phyloP scores from a whole-genome alignment of 108 stramenopile species.

The Cyclotella atomus region DNA sequence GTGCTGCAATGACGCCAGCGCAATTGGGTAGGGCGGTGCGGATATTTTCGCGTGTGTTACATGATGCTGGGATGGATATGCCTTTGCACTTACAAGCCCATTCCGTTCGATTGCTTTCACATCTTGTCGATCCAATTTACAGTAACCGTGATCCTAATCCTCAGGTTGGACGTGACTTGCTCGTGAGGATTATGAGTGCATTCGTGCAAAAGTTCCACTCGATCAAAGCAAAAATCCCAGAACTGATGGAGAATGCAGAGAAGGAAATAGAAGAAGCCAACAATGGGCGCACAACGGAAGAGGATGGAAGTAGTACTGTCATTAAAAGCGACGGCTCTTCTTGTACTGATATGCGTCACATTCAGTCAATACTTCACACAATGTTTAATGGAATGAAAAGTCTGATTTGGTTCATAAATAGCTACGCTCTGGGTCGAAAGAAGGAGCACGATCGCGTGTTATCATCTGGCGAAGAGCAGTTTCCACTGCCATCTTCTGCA shows the following conservation, averaged over 20 bases:
- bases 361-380: slow-evolving; percentile 81
- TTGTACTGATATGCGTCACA: slow-evolving; percentile 43
- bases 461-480: slow-evolving; percentile 36
- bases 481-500: slow-evolving; percentile 28
- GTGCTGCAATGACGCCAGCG: slow-evolving; percentile 66
- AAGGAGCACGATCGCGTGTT: slow-evolving; percentile 51
- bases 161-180: slow-evolving; percentile 77
- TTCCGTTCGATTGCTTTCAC: slow-evolving; percentile 85
- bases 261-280: slow-evolving; percentile 20
- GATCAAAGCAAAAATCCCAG: slow-evolving; percentile 53
- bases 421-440: slow-evolving; percentile 68
- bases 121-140: slow-evolving; percentile 88
- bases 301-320: slow-evolving; percentile 7
- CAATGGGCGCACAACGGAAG: slow-evolving; percentile 6
- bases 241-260: slow-evolving; percentile 20
- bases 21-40: slow-evolving; percentile 89
- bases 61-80: slow-evolving; percentile 75
- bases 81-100: slow-evolving; percentile 88
- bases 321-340: slow-evolving; percentile 13
- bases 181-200: slow-evolving; percentile 82
- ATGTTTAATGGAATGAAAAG: slow-evolving; percentile 94
- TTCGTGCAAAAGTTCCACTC: slow-evolving; percentile 86
- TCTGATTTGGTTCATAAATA: slow-evolving; percentile 92
- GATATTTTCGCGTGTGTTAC: slow-evolving; percentile 88
- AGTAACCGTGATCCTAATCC: slow-evolving; percentile 82